These are phyloP conservation scores for Pseudofabraea citricarpa DNA, from an alignment of 2,329 filamentous ascomycete genomes.

Conservation along the genomic window DNA sequence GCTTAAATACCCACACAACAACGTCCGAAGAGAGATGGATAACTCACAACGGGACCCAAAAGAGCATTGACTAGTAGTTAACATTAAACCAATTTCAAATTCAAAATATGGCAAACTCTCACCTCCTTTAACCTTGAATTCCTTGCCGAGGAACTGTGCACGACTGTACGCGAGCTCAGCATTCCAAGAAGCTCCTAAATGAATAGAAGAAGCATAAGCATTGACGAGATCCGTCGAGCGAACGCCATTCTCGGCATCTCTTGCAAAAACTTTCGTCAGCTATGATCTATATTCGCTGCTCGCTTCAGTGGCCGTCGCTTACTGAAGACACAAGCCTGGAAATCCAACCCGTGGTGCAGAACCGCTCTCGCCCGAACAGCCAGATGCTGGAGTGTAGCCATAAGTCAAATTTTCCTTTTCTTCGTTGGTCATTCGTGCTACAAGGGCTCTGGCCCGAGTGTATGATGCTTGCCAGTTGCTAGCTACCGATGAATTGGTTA, in stretches of 20 bases:
- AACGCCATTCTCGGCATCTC: not conserved
- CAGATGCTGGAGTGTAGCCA: not conserved
- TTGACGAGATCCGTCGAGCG: not conserved
- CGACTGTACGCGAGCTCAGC: not conserved
- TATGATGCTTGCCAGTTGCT: not conserved
- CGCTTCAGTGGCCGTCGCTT: no score
- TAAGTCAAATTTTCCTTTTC: not conserved
- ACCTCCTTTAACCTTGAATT: not conserved
- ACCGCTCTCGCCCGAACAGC: not conserved
- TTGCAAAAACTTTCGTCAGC: no score
- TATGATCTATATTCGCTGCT: no score
- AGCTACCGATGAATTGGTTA: no score
- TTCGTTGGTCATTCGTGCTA: not conserved
- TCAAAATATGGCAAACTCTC: no score
- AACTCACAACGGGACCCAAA: slow-evolving; percentile 50
- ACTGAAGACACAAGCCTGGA: not conserved
- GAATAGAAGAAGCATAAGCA: not conserved
- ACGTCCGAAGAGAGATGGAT: no score
- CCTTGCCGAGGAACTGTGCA: not conserved
- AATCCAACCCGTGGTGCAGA: not conserved
- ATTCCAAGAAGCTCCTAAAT: not conserved
- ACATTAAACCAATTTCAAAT: no score
- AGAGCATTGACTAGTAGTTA: not conserved
- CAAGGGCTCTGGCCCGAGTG: not conserved
- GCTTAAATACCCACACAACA: no score